Base-by-base conservation (phyloP, 352 stramenopile genomes). In the Phytophthora pseudosyringae region DNA sequence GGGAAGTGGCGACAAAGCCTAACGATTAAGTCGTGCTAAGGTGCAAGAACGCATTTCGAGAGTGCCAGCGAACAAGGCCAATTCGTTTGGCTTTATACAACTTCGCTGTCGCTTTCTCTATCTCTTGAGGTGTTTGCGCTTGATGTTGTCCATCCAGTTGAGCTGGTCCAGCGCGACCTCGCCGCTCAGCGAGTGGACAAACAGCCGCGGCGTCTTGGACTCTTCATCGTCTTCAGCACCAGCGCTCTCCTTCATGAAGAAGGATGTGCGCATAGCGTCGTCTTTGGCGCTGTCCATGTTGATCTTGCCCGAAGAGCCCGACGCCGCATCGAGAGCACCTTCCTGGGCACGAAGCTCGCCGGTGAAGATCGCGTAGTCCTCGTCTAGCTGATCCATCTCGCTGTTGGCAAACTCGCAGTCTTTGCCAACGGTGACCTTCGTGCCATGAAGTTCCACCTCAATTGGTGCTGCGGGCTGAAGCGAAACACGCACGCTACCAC, bases 101-200 rank as follows among this genome's bases (percentile, higher is more conserved):
- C 26, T 9, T 15, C 4, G 15, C 26, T 38, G 38, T 46, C 15
- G 11, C 9, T 26, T 43, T 48, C 11, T 66, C 50, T 73, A 80
- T 67, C 59, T 49, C 43, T 76, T 73, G 29, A 88, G 62, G 63
- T 91, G 76, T 53, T 91, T 90, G 55, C 79, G 80, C 59, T 90
- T 90, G 62, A 94, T 73, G 58, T 94, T 91, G 35, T 79, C 80
- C 81, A 92, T 94, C 85, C 83, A 94, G 62, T 86, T 81, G 10
- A 92, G 67, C 57, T 94, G 85, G 38, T 83, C 72, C 29, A 84
- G 62, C 26, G 47, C 66, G 16, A 89, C 78, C 7, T 67, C 51
- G 31, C 78, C 80, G 29, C 61, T 75, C 21, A 73, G 54, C 1
- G 80, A 62, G 46, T 89, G 80, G 32, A 86, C 80, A 51, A 89